Base-by-base conservation (phyloP, 2,329 filamentous ascomycete genomes). In the Alternaria sp. region DNA sequence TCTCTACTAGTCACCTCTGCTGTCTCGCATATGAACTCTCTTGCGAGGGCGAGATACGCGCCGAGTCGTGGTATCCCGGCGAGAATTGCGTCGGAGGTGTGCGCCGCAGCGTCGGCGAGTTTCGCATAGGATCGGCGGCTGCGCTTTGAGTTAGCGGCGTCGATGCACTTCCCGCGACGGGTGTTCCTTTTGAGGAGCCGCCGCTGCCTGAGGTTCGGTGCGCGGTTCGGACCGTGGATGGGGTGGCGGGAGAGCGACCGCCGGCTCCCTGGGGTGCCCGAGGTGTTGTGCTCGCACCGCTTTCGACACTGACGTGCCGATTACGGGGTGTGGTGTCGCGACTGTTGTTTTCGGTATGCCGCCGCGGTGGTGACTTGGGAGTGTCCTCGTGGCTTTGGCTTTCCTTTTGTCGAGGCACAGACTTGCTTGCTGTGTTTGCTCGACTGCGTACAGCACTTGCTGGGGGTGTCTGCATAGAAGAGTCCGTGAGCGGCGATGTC, bases 301-400 rank as follows among this genome's bases (percentile, higher is more conserved):
- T 77, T 50, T 74, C 75, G 28, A 70, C 52, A 48, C 75, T 76
- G 46, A 65, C 46, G 54, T 76, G 74, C 30, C 62, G 68, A 25
- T 69, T 62, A 20, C 75, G 73, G 27, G 76, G 75, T 45, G 76
- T 77, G 20, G 69, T 75, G 12, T 77, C 69, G 49, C 76, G 74
- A 57, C 71, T 76, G 3, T 66, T 68, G n/a, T 70, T 69, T 45
- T 67, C 67, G 14, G 64, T 53, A 20, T 58, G 65, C 34, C 73
- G 72, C 28, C 74, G 72, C 34, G 69, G 59, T 4, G 70, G 67
- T 38, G 68, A 66, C 28, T 70, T 63, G 16, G 73, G 73, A 22
- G 71, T 77, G 38, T 59, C 70, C 34, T 75, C 72, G 32, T 72
- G 65, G 59, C 69, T 73, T 20, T 64, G 54, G 34, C 58, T 59